These are phyloP conservation scores for Sphenostylis stenocarpa DNA, from an alignment of 306 rosid species.

Conservation along the genomic window DNA sequence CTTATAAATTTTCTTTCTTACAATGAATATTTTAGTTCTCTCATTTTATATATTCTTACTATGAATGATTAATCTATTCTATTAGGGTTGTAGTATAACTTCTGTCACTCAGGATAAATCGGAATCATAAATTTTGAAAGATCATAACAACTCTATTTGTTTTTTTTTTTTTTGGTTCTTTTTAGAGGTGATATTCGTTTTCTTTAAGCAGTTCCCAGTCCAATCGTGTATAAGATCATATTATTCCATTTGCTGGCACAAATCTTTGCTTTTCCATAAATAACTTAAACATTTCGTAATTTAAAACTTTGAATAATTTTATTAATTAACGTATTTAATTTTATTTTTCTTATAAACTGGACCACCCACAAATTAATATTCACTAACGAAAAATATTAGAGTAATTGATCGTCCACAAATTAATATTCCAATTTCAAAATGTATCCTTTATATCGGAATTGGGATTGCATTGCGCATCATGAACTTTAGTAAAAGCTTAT, in stretches of 20 bases:
- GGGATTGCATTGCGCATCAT: background rate
- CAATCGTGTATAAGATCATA: too few relatives aligned
- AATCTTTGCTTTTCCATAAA: background rate
- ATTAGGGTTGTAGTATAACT: too few relatives aligned
- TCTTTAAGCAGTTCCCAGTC: background rate
- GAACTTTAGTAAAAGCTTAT: background rate
- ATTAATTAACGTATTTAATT: too few relatives aligned
- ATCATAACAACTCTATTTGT: too few relatives aligned
- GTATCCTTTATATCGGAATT: background rate
- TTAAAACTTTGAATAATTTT: background rate
- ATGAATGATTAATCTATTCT: too few relatives aligned
- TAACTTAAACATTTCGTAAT: background rate
- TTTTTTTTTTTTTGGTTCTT: too few relatives aligned
- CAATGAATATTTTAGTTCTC: too few relatives aligned
- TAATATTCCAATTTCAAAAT: background rate
- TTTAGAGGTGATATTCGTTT: background rate
- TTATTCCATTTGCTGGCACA: constrained; percentile 13
- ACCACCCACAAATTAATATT: background rate
- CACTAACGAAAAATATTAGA: background rate
- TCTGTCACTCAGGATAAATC: too few relatives aligned
- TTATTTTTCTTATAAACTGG: background rate
- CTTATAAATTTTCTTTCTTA: too few relatives aligned
- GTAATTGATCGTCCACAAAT: background rate
- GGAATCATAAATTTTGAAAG: too few relatives aligned
- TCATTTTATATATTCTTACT: too few relatives aligned